Evolutionary conservation across 768 basidiomycete genomes (phyloP).

Genomic region (Gyrodon lividus): DNA sequence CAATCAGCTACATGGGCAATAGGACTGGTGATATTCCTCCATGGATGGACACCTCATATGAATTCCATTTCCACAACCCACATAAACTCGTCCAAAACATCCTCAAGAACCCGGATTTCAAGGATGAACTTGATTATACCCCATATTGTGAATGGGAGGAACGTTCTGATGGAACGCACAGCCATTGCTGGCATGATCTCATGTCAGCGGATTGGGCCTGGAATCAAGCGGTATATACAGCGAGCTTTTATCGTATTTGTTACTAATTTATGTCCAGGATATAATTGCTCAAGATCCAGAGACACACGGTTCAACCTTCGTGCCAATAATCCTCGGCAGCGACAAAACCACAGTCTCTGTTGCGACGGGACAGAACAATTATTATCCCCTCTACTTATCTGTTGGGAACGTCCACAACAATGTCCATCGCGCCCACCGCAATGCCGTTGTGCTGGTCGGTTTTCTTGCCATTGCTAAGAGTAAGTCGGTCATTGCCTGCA

Average conservation of each 20-base stretch:
- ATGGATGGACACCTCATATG: conserved; percentile 26
- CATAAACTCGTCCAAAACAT: conserved; percentile 14
- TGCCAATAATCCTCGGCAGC: not conserved
- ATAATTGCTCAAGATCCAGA: too few species aligned
- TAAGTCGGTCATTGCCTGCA: not conserved
- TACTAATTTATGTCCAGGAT: too few species aligned
- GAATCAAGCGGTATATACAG: too few species aligned
- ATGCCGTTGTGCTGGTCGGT: not conserved
- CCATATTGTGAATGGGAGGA: too few species aligned
- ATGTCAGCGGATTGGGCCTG: too few species aligned
- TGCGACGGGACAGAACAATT: not conserved
- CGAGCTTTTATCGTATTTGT: too few species aligned
- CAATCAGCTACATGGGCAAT: too few species aligned
- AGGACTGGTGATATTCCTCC: conserved; percentile 9
- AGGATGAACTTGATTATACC: conserved; percentile 18
- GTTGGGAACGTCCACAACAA: not conserved
- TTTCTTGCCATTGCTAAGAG: not conserved
- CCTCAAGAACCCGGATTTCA: conserved; percentile 22
- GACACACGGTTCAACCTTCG: not conserved
- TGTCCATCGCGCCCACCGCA: not conserved
- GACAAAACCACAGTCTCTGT: not conserved
- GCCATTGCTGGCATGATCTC: too few species aligned
- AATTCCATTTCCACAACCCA: conserved; percentile 20
- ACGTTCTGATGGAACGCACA: too few species aligned
- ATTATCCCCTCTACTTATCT: not conserved